Percentiles rank a stretch among this genome's conserved stretches.
phyloP scores from a whole-genome alignment of 1,284 basidiomycete species.

The Gymnopus androsaceus region DNA sequence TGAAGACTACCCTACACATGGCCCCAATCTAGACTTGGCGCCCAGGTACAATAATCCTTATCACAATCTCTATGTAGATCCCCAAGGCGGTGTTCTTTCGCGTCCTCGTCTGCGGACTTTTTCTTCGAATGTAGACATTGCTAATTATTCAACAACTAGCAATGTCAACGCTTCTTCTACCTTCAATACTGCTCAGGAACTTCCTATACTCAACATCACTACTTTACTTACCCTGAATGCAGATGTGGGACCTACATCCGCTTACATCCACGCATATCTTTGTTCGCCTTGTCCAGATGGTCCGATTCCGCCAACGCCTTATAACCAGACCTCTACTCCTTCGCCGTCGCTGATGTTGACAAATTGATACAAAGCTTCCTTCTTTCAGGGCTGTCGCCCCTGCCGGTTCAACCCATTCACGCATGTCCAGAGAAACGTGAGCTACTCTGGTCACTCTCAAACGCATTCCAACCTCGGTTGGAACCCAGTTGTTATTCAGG shows the following conservation, averaged over 20 bases:
- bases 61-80: no score
- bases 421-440: conserved; percentile 60
- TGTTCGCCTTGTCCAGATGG: conserved; percentile 64
- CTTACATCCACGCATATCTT: conserved; percentile 60
- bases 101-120: no score
- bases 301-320: conserved; percentile 74
- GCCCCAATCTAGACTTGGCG: no score
- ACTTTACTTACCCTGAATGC: conserved; percentile 52
- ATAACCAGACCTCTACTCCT: conserved; percentile 69
- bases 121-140: no score
- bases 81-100: no score
- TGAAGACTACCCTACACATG: no score
- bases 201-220: conserved; percentile 34
- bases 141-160: no score
- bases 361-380: conserved; percentile 30
- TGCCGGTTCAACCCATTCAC: conserved; percentile 70
- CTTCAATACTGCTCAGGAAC: no score
- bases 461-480: conserved; percentile 51
- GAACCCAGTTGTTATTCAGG: conserved; percentile 54
- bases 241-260: conserved; percentile 55
- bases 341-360: conserved; percentile 60
- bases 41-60: no score
- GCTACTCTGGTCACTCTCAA: conserved; percentile 39
- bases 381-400: conserved; percentile 52
- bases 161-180: no score